A percentile compares a stretch with the other conserved stretches of the same genome.
Evolutionary conservation across 2,329 filamentous ascomycete genomes (phyloP).

Genomic region (Colletotrichum caudatum): DNA sequence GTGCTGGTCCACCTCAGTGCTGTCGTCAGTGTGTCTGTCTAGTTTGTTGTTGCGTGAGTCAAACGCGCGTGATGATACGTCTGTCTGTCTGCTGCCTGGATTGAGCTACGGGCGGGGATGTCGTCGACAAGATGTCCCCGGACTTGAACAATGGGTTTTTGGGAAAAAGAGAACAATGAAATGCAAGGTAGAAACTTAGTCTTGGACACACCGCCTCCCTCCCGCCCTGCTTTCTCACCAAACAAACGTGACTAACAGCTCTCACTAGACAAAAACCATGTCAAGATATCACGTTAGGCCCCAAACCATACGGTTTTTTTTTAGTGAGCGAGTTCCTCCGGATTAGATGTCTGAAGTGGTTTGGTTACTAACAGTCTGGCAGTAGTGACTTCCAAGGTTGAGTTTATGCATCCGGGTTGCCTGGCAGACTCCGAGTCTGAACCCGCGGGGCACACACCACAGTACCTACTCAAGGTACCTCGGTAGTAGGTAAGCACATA

Average conservation of each 20-base stretch:
- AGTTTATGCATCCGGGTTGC: background rate
- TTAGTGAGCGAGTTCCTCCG: background rate
- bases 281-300: background rate
- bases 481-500: too few species aligned
- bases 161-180: background rate
- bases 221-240: background rate
- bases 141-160: background rate
- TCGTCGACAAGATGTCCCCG: slow-evolving; percentile 1
- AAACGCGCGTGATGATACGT: slow-evolving; percentile 19
- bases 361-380: background rate
- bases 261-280: background rate
- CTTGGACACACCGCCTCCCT: background rate
- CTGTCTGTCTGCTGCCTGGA: slow-evolving; percentile 24
- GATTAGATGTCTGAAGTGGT: background rate
- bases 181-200: background rate
- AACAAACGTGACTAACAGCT: background rate
- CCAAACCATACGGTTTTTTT: background rate
- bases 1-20: background rate
- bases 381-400: too few species aligned
- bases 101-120: slow-evolving; percentile 16
- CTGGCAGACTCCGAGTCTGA: background rate
- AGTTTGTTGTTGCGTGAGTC: slow-evolving; percentile 25
- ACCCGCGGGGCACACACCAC: background rate
- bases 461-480: too few species aligned
- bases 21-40: slow-evolving; percentile 28